Percentiles rank a stretch among this genome's conserved stretches.
Evolutionary conservation across 192 early-diverging fungal species (phyloP).

Genomic region (Backusella sp.): DNA sequence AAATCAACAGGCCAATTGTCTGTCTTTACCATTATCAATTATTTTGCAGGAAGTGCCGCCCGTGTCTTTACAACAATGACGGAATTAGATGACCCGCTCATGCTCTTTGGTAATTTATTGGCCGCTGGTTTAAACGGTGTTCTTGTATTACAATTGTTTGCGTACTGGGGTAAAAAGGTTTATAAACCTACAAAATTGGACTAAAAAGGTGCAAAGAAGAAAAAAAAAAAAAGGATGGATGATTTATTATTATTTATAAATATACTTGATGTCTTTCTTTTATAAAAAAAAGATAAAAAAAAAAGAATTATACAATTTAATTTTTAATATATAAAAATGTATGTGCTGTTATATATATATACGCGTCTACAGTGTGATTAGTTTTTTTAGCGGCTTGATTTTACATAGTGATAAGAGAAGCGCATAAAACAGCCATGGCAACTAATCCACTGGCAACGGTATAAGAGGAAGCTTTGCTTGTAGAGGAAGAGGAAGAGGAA

Average conservation of each 20-base stretch:
- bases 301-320: neutral
- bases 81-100: constrained; percentile 81
- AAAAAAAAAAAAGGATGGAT: neutral
- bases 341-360: neutral
- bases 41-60: constrained; percentile 82
- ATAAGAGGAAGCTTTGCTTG: neutral
- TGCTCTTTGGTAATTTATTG: constrained; percentile 68
- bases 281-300: neutral
- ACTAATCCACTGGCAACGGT: neutral
- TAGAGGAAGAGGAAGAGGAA: neutral
- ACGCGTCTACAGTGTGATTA: neutral
- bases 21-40: constrained; percentile 85
- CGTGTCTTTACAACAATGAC: constrained; percentile 91
- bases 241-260: neutral
- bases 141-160: constrained; percentile 73
- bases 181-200: constrained; percentile 11
- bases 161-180: constrained; percentile 65
- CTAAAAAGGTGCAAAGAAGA: neutral
- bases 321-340: neutral
- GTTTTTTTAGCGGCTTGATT: neutral
- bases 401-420: constrained; percentile 1
- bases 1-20: constrained; percentile 89
- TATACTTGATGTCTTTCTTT: neutral
- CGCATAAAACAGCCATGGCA: neutral
- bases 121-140: constrained; percentile 77